Conservation (phyloP, 164 flowering plant genomes). For the Vitis vinifera region ASM3070453v1 NC_081809.1:4835501-4836000, state of each 20-base stretch:
- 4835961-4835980: slow-evolving; percentile 16
- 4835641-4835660: not conserved
- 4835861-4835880: not conserved
- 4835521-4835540: too few species aligned
- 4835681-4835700: not conserved
- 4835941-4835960: slow-evolving; percentile 15
- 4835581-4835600: not conserved
- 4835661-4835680: not conserved
- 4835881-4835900: slow-evolving; percentile 5
- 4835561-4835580: not conserved
- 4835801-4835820: too few species aligned
- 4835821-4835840: too few species aligned
- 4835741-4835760: slow-evolving; percentile 25
- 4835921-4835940: slow-evolving; percentile 47
- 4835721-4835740: slow-evolving; percentile 41
- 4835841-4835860: not conserved
- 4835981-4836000: slow-evolving; percentile 13
- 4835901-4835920: slow-evolving; percentile 27
- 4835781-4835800: too few species aligned
- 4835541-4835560: too few species aligned
- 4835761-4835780: too few species aligned
- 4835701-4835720: slow-evolving; percentile 50
- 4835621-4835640: not conserved
- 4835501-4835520: too few species aligned
- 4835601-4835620: not conserved